Percentiles rank a stretch among this genome's conserved stretches.
Evolutionary conservation across 1,284 basidiomycete genomes (phyloP).

Genomic region (Cutaneotrichosporon cyanovorans): DNA sequence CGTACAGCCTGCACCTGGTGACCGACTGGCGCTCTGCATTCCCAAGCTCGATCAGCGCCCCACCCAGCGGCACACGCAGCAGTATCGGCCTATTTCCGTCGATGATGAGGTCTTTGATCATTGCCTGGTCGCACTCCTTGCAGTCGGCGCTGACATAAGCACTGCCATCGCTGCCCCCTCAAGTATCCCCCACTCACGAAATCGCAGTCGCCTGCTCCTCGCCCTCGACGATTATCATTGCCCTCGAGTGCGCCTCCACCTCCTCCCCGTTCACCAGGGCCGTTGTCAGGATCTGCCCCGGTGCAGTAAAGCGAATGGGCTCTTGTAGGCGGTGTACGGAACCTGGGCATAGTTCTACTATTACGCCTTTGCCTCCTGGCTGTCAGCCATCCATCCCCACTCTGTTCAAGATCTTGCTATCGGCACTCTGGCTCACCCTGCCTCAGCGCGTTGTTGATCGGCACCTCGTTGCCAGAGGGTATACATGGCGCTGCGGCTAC

Average conservation of each 20-base stretch:
- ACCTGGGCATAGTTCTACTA: constrained; percentile 38
- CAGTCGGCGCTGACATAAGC: constrained; percentile 42
- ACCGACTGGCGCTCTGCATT: constrained; percentile 43
- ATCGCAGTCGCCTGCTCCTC: constrained; percentile 35
- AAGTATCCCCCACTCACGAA: constrained; percentile 23
- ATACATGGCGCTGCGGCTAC: constrained; percentile 19
- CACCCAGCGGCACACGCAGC: constrained; percentile 39
- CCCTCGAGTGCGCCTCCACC: constrained; percentile 26
- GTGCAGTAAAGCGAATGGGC: constrained; percentile 37
- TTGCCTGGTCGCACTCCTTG: constrained; percentile 29
- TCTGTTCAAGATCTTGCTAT: too few relatives aligned
- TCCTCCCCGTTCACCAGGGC: constrained; percentile 1
- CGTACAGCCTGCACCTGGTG: constrained; percentile 40
- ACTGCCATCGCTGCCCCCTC: not conserved
- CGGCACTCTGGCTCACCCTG: constrained; percentile 22
- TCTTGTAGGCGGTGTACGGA: constrained; percentile 38
- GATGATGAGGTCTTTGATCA: constrained; percentile 37
- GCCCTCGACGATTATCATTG: constrained; percentile 39
- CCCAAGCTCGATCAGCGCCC: constrained; percentile 43
- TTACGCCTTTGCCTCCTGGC: constrained; percentile 33
- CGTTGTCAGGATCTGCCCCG: constrained; percentile 39
- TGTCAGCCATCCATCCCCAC: not conserved
- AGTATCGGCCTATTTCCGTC: constrained; percentile 45
- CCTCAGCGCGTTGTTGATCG: constrained; percentile 37
- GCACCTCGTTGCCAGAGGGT: constrained; percentile 32